These are phyloP conservation scores for Umbelopsis ramanniana DNA, from an alignment of 192 early-diverging fungal genomes.

Conservation along the genomic window DNA sequence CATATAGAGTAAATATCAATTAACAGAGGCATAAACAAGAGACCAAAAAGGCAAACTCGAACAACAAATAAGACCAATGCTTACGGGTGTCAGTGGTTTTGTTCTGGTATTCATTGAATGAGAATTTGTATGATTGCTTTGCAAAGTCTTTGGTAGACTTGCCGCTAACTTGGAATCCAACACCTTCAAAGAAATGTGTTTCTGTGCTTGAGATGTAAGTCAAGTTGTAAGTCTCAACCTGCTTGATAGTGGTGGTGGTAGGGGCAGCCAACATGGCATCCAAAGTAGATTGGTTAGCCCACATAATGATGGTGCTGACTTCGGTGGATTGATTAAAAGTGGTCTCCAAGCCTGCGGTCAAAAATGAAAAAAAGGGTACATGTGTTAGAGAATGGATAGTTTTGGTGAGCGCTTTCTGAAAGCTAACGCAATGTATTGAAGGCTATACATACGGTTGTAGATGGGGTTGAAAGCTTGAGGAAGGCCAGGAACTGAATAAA, in stretches of 20 bases:
- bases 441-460: slow-evolving; percentile 48
- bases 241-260: slow-evolving; percentile 21
- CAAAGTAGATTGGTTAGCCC: slow-evolving; percentile 34
- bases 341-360: slow-evolving; percentile 27
- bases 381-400: neutral
- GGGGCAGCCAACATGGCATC: slow-evolving; percentile 38
- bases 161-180: slow-evolving; percentile 46
- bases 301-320: slow-evolving; percentile 49
- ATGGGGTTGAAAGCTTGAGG: slow-evolving; percentile 51
- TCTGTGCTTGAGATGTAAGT: slow-evolving; percentile 47
- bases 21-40: neutral
- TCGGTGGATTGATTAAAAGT: slow-evolving; percentile 44
- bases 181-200: slow-evolving; percentile 39
- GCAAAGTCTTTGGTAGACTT: slow-evolving; percentile 54
- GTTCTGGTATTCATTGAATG: slow-evolving; percentile 43
- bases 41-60: neutral
- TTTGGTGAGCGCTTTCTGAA: no score
- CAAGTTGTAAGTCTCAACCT: slow-evolving; percentile 36
- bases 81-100: slow-evolving; percentile 27
- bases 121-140: slow-evolving; percentile 53
- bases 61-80: neutral
- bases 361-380: neutral
- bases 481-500: slow-evolving; percentile 35
- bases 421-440: neutral
- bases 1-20: neutral